Evolutionary conservation across 2,329 filamentous ascomycete genomes (phyloP).

Genomic region (Gliomastix tumulicola): DNA sequence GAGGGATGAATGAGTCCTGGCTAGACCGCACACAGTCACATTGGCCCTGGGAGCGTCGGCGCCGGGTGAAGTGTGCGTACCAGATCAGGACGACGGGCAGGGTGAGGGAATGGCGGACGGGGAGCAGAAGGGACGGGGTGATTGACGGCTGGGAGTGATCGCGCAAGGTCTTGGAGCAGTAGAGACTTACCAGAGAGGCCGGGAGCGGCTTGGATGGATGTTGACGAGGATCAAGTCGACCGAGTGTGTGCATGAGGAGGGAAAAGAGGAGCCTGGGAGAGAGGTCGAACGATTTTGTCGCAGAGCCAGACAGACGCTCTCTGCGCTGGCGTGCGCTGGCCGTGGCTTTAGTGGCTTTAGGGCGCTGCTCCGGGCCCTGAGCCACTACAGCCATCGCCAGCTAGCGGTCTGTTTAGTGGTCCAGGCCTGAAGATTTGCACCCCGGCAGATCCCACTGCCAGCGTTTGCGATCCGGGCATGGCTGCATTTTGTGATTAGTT

Average conservation of each 20-base stretch:
- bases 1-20: neutral
- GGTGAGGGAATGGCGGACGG: slow-evolving; percentile 3
- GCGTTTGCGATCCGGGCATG: no score
- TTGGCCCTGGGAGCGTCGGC: neutral
- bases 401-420: no score
- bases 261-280: slow-evolving; percentile 35
- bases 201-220: slow-evolving; percentile 21
- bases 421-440: no score
- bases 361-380: no score
- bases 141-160: slow-evolving; percentile 21
- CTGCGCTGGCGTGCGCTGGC: no score
- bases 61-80: no score
- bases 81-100: neutral
- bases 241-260: slow-evolving; percentile 29
- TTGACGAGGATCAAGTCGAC: slow-evolving; percentile 24
- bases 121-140: slow-evolving; percentile 11
- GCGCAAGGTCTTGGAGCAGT: slow-evolving; percentile 24
- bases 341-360: no score
- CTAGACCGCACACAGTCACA: neutral
- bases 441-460: no score
- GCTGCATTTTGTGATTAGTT: no score
- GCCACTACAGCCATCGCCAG: neutral
- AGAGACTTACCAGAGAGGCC: slow-evolving; percentile 28
- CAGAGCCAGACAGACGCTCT: no score
- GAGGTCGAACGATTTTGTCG: slow-evolving; percentile 33